Conservation (phyloP, 306 rosid genomes). For the Sophora flavescens region DNA sequence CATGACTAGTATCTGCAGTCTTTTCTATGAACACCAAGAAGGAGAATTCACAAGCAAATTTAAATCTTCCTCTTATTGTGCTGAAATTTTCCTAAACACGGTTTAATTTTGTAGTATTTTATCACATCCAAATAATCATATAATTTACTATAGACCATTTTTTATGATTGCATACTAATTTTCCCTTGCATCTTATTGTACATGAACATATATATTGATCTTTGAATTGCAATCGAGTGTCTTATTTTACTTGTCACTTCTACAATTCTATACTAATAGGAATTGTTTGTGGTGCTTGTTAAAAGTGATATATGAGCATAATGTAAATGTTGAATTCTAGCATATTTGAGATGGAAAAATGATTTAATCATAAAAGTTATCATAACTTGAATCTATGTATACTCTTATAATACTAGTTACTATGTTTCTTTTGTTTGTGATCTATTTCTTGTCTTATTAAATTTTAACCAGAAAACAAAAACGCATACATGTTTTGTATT, state of each 20-base stretch:
- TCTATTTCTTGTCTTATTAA: not conserved
- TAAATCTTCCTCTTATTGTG: not conserved
- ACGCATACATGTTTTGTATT: not conserved
- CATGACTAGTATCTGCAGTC: not conserved
- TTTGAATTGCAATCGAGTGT: not conserved
- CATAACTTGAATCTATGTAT: not conserved
- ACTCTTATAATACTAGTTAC: not conserved
- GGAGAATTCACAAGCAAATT: not conserved
- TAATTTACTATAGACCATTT: not conserved
- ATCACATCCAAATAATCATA: not conserved
- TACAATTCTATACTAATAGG: not conserved
- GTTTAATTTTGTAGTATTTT: not conserved
- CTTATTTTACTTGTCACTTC: not conserved
- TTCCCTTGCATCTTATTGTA: not conserved
- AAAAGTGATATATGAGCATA: not conserved
- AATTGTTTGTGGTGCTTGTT: not conserved
- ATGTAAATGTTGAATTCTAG: not conserved
- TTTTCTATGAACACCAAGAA: not conserved
- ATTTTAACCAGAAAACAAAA: not conserved
- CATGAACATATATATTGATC: not conserved
- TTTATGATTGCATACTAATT: not conserved
- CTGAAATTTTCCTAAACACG: not conserved
- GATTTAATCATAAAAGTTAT: not conserved
- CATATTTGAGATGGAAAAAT: constrained; percentile 20
- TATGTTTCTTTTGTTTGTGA: not conserved